Percentiles rank a stretch among this genome's conserved stretches.
Evolutionary conservation across 1,139 yeast genomes (phyloP).

Genomic region (Citeromyces hawaiiensis): DNA sequence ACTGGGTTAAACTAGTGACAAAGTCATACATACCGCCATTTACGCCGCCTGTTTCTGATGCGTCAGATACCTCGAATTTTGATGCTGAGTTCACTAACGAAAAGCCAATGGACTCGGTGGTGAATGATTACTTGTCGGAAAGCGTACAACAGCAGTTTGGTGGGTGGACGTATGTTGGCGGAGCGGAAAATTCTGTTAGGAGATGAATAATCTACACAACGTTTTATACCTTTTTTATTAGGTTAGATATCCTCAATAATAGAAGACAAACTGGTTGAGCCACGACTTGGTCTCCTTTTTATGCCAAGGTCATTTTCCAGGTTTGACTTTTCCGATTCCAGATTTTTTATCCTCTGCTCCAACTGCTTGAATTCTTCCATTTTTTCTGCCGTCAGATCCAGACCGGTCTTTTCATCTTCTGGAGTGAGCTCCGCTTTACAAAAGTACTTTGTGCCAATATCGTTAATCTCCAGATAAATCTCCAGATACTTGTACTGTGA

Average conservation of each 20-base stretch:
- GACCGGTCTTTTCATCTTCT: slow-evolving; percentile 16
- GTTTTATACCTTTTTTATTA: no score
- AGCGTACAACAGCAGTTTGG: slow-evolving; percentile 95
- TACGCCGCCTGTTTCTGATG: slow-evolving; percentile 81
- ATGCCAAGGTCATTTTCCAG: slow-evolving; percentile 6
- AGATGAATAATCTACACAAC: no score
- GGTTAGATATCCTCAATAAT: no score
- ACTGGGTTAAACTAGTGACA: slow-evolving; percentile 74
- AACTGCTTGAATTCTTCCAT: slow-evolving; percentile 13
- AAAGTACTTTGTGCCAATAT: slow-evolving; percentile 13
- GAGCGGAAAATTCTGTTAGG: slow-evolving; percentile 8
- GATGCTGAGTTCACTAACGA: slow-evolving; percentile 90
- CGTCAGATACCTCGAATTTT: slow-evolving; percentile 84
- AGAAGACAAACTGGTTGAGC: no score
- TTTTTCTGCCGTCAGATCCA: slow-evolving; percentile 11
- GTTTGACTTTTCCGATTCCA: slow-evolving; percentile 7
- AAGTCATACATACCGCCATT: slow-evolving; percentile 94
- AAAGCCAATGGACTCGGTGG: slow-evolving; percentile 91
- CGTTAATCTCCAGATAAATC: slow-evolving; percentile 12
- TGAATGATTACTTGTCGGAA: slow-evolving; percentile 79
- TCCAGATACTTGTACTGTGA: slow-evolving; percentile 15
- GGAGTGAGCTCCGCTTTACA: slow-evolving; percentile 14
- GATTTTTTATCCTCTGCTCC: slow-evolving; percentile 10
- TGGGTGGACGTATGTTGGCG: slow-evolving; percentile 95
- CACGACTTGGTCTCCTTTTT: no score